Percentiles rank a stretch among this genome's conserved stretches.
Conservation (phyloP, 108 stramenopile species). For the Cyclotella baltica region DNA sequence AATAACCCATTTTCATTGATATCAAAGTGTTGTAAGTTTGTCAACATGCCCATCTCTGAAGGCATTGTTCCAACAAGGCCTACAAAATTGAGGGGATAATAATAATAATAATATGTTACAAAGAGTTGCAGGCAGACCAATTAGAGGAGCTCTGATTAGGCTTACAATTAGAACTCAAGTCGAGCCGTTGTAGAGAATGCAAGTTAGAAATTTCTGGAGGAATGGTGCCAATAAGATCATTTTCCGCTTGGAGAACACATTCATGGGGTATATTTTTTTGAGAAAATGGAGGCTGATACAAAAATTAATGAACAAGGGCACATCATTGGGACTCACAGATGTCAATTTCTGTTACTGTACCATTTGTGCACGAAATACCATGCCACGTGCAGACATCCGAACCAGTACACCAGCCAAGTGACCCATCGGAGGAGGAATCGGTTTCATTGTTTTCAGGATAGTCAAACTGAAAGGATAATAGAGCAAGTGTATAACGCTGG, state of each 20-base stretch:
- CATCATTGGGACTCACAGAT: background rate
- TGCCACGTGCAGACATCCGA: background rate
- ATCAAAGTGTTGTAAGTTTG: slow-evolving; percentile 29
- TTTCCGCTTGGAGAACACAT: no score
- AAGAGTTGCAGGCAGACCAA: no score
- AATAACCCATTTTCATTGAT: slow-evolving; percentile 39
- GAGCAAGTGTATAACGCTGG: slow-evolving; percentile 65
- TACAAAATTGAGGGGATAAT: no score
- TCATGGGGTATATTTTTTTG: no score
- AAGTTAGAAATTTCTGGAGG: background rate
- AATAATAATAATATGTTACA: no score
- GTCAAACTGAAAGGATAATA: slow-evolving; percentile 28
- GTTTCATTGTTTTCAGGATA: no score
- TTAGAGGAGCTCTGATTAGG: no score
- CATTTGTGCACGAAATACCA: background rate
- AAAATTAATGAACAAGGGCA: no score
- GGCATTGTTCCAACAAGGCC: slow-evolving; percentile 46
- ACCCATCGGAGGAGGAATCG: no score
- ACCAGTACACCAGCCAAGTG: no score
- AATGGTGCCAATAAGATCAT: background rate
- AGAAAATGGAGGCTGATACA: no score
- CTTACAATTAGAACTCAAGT: background rate
- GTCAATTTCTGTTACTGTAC: background rate
- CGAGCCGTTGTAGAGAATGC: background rate
- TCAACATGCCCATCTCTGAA: slow-evolving; percentile 28